phyloP scores from a whole-genome alignment of 2,329 filamentous ascomycete species.

The Colletotrichum sp. region DNA sequence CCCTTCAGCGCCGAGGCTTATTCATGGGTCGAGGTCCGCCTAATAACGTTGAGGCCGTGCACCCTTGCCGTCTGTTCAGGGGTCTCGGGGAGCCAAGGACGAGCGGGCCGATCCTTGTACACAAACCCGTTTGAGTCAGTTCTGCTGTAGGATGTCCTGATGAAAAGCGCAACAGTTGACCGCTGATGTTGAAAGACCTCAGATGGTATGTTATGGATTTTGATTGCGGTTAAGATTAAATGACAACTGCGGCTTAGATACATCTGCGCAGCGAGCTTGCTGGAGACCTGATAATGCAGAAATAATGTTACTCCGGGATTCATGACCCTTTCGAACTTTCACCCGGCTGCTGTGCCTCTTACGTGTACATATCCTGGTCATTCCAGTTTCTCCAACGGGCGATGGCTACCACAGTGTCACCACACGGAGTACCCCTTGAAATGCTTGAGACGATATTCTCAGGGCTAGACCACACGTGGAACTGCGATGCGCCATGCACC shows the following conservation, averaged over 20 bases:
- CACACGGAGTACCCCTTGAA: background rate
- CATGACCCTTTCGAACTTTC: background rate
- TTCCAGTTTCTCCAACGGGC: background rate
- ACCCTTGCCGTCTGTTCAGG: background rate
- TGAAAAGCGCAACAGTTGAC: too few relatives aligned
- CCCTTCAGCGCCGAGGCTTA: background rate
- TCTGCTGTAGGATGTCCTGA: background rate
- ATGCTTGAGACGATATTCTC: background rate
- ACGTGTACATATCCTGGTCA: background rate
- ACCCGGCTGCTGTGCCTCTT: background rate
- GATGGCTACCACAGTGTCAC: background rate
- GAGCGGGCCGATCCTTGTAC: constrained; percentile 11
- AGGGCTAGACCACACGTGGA: background rate
- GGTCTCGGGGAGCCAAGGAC: background rate
- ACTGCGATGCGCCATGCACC: background rate
- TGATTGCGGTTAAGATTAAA: too few relatives aligned
- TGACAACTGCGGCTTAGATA: too few relatives aligned
- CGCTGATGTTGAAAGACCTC: background rate
- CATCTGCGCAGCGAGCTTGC: background rate
- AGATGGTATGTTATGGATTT: background rate
- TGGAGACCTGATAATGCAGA: background rate
- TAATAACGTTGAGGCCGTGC: constrained; percentile 12
- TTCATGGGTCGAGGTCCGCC: background rate
- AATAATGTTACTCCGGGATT: background rate
- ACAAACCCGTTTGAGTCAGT: background rate